Conservation (phyloP, 2,329 filamentous ascomycete genomes). For the Scleromitrula shiraiana region DNA sequence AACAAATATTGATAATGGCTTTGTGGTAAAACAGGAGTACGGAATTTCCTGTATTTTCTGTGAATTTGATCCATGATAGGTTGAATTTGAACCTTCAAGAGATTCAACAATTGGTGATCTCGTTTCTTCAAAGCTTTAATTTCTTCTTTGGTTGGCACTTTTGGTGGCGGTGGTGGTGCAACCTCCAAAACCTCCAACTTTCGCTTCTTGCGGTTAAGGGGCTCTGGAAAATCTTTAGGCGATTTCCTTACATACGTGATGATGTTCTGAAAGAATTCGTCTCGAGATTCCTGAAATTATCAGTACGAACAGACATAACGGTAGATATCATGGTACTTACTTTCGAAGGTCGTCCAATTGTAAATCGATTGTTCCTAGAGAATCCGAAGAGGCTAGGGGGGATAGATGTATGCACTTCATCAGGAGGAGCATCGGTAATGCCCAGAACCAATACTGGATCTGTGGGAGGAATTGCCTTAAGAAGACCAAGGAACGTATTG, state of each 20-base stretch:
- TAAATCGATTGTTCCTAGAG: slow-evolving; percentile 68
- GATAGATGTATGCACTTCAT: slow-evolving; percentile 54
- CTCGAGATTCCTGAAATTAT: slow-evolving; percentile 48
- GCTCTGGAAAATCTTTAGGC: slow-evolving; percentile 81
- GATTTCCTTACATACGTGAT: slow-evolving; percentile 69
- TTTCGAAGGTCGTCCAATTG: slow-evolving; percentile 58
- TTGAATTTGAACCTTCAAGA: slow-evolving; percentile 81
- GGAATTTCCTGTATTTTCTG: slow-evolving; percentile 79
- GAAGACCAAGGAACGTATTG: slow-evolving; percentile 73
- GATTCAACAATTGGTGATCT: slow-evolving; percentile 77
- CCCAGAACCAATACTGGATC: slow-evolving; percentile 84
- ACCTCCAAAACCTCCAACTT: slow-evolving; percentile 71
- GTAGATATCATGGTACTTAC: slow-evolving; percentile 35
- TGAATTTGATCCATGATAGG: slow-evolving; percentile 98
- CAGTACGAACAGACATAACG: slow-evolving; percentile 18
- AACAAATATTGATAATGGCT: slow-evolving; percentile 71
- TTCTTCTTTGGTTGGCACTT: slow-evolving; percentile 66
- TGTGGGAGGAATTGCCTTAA: slow-evolving; percentile 77
- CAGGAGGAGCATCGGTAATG: slow-evolving; percentile 64
- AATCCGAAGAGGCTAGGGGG: slow-evolving; percentile 77
- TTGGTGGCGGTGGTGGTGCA: slow-evolving; percentile 56
- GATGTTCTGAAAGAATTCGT: slow-evolving; percentile 71
- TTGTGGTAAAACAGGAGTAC: slow-evolving; percentile 69
- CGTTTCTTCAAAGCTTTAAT: slow-evolving; percentile 71
- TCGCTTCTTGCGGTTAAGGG: slow-evolving; percentile 77